phyloP scores from a whole-genome alignment of 106 monocot genomes.

The Dioscorea dumetorum region DNA sequence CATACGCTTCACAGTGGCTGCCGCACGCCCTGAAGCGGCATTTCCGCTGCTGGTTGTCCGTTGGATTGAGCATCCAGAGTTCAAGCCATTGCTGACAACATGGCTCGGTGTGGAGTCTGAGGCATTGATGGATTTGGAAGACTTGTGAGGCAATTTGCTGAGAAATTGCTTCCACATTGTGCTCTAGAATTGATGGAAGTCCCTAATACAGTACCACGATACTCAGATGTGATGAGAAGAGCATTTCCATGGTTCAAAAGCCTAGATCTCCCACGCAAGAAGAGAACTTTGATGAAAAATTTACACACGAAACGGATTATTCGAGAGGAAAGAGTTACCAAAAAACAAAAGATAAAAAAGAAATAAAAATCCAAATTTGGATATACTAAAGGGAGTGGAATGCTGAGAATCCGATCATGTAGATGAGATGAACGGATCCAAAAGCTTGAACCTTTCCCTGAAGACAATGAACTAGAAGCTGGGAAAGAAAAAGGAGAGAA shows the following conservation, averaged over 20 bases:
- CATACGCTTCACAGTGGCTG: constrained; percentile 49
- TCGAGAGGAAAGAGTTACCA: not conserved
- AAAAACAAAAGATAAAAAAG: not conserved
- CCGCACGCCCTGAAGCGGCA: constrained; percentile 9
- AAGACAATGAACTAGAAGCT: not conserved
- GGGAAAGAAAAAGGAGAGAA: not conserved
- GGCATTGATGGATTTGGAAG: constrained; percentile 29
- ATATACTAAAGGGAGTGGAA: not conserved
- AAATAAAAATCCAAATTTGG: not conserved
- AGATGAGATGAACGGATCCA: not conserved
- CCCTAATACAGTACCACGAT: not conserved
- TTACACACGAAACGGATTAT: not conserved
- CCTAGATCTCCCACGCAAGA: not conserved
- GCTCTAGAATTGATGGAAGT: not conserved
- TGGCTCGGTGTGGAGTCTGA: constrained; percentile 20
- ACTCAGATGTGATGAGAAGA: not conserved
- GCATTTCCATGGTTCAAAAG: not conserved
- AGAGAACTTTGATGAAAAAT: not conserved
- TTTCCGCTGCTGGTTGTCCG: constrained; percentile 26
- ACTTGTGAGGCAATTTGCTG: constrained; percentile 56
- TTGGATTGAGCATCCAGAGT: constrained; percentile 15
- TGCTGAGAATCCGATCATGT: not conserved
- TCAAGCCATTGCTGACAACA: constrained; percentile 7
- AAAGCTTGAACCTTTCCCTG: not conserved
- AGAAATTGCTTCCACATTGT: constrained; percentile 88